These are phyloP conservation scores for Oryza longistaminata DNA, from an alignment of 176 grass and related monocot species.

Conservation along the genomic window DNA sequence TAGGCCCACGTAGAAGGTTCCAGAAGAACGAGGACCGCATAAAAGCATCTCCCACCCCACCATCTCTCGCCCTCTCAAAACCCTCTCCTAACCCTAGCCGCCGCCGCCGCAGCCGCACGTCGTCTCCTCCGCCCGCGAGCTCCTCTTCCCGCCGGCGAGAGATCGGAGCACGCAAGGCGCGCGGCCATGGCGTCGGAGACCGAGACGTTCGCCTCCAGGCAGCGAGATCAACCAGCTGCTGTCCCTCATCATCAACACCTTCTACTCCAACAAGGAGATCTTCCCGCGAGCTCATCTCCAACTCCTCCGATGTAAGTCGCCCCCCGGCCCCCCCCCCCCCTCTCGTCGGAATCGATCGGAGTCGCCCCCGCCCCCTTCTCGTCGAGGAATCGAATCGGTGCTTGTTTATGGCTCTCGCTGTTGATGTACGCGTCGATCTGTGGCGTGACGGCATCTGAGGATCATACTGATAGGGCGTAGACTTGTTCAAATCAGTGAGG, in stretches of 20 bases:
- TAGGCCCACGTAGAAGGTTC: constrained; percentile 57
- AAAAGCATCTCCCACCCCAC: constrained; percentile 25
- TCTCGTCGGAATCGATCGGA: too few species aligned
- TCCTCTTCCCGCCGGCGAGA: background rate
- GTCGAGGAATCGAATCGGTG: background rate
- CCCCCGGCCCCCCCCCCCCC: too few species aligned
- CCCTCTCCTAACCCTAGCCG: constrained; percentile 52
- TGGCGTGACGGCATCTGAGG: background rate
- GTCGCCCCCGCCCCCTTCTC: too few species aligned
- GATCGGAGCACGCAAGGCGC: too few species aligned
- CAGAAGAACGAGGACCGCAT: constrained; percentile 38
- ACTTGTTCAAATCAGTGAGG: background rate
- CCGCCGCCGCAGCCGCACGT: constrained; percentile 45
- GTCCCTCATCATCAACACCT: constrained; percentile 88
- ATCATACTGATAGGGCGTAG: too few species aligned
- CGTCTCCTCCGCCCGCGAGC: too few species aligned
- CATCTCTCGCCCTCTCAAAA: constrained; percentile 2
- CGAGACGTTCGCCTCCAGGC: constrained; percentile 96
- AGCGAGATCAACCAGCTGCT: constrained; percentile 95
- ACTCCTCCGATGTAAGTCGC: constrained; percentile 68
- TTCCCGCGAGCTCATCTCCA: constrained; percentile 11
- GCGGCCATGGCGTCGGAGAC: constrained; percentile 60
- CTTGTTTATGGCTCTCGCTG: background rate
- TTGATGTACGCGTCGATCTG: background rate
- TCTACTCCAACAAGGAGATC: background rate